Percentiles rank a stretch among this genome's conserved stretches.
Conservation (phyloP, 164 flowering plant genomes). For the Dillenia turbinata region DNA sequence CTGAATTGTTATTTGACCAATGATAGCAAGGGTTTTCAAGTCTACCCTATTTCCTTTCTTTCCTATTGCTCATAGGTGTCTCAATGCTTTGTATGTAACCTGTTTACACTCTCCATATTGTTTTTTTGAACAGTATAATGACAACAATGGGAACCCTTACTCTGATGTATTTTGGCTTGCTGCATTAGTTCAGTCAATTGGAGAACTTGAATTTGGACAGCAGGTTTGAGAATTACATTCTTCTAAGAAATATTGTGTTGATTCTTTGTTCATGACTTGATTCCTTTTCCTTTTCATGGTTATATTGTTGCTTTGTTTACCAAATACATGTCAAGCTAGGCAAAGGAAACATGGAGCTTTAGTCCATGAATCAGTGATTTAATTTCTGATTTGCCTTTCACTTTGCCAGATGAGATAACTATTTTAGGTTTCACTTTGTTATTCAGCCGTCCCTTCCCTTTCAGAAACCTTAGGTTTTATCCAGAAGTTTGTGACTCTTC, state of each 20-base stretch:
- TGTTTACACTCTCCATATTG: neutral
- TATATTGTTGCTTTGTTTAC: too few relatives aligned
- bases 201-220: constrained; percentile 93
- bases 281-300: neutral
- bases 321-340: too few relatives aligned
- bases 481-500: too few relatives aligned
- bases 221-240: constrained; percentile 48
- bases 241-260: neutral
- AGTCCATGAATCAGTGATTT: too few relatives aligned
- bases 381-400: too few relatives aligned
- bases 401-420: too few relatives aligned
- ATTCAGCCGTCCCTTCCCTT: too few relatives aligned
- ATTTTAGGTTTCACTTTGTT: too few relatives aligned
- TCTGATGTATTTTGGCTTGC: constrained; percentile 96
- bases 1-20: too few relatives aligned
- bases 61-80: neutral
- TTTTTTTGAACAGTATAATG: constrained; percentile 64
- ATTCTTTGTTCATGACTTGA: neutral
- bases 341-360: too few relatives aligned
- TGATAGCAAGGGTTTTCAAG: too few relatives aligned
- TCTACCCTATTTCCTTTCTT: neutral
- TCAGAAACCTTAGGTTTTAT: too few relatives aligned
- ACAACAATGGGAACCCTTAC: constrained; percentile 86
- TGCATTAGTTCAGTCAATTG: constrained; percentile 76
- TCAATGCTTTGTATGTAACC: neutral